Percentiles rank a stretch among this genome's conserved stretches.
phyloP scores from a whole-genome alignment of 768 basidiomycete species.

The Auricularia heimuer region DNA sequence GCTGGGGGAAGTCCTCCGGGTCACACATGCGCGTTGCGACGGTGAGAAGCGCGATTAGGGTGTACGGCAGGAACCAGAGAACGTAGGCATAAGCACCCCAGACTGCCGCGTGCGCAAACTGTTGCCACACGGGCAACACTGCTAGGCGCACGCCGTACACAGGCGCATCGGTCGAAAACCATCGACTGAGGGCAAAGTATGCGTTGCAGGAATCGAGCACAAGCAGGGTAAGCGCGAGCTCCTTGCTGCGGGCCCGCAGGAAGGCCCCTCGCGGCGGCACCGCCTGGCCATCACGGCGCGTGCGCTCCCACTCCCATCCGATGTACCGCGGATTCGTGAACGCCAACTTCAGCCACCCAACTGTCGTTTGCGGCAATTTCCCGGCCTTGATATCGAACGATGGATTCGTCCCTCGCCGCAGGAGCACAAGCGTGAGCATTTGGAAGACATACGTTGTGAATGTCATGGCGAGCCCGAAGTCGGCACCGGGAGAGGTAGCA shows the following conservation, averaged over 20 bases:
- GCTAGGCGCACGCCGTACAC: not conserved
- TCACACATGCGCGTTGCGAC: not conserved
- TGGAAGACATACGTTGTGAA: not conserved
- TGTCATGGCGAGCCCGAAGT: not conserved
- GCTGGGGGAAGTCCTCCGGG: not conserved
- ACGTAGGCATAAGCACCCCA: not conserved
- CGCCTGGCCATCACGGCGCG: not conserved
- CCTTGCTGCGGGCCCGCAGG: not conserved
- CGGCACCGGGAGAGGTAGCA: not conserved
- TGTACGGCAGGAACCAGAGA: slow-evolving; percentile 1
- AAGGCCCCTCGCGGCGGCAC: not conserved
- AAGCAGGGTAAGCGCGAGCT: not conserved
- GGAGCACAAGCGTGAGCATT: not conserved
- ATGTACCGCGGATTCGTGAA: not conserved
- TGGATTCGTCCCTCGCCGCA: not conserved
- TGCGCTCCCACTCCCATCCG: not conserved
- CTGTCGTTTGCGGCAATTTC: not conserved
- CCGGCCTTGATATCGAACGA: not conserved
- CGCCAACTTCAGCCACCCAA: not conserved
- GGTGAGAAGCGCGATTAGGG: not conserved
- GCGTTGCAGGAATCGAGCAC: not conserved
- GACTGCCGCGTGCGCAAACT: not conserved
- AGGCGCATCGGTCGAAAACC: not conserved
- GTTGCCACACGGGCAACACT: not conserved
- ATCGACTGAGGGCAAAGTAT: not conserved